These are phyloP conservation scores for Mercurialis annua DNA, from an alignment of 345 rosid species.

Conservation along the genomic window DNA sequence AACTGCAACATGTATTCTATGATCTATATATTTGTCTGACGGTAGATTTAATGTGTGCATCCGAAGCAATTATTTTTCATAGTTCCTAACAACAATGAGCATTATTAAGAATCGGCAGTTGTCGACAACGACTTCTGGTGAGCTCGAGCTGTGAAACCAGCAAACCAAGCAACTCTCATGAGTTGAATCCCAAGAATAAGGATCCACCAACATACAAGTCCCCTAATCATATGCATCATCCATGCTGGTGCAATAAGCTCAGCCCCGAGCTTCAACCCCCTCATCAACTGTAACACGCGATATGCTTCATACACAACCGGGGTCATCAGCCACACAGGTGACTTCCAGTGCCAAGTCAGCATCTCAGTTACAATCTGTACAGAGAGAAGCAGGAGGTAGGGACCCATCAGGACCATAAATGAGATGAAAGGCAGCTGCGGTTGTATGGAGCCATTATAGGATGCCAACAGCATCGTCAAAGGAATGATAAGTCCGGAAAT, in stretches of 20 bases:
- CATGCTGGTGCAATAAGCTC: constrained; percentile 75
- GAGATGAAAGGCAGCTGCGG: constrained; percentile 65
- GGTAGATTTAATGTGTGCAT: background rate
- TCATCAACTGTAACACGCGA: constrained; percentile 77
- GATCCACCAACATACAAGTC: constrained; percentile 92
- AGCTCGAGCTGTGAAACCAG: constrained; percentile 58
- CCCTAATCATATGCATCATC: constrained; percentile 73
- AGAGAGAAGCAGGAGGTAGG: constrained; percentile 72
- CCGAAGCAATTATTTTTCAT: constrained; percentile 8
- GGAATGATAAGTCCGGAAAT: constrained; percentile 63
- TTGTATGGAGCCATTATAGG: constrained; percentile 62
- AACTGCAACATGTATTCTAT: background rate
- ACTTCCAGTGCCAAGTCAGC: constrained; percentile 89
- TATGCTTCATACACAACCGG: constrained; percentile 86
- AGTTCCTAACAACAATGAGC: background rate
- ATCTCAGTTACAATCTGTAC: constrained; percentile 84
- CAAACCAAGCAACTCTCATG: constrained; percentile 97
- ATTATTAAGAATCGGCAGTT: constrained; percentile 30
- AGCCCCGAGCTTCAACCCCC: constrained; percentile 72
- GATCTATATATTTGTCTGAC: constrained; percentile 9
- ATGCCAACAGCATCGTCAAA: constrained; percentile 46
- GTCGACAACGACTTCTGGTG: constrained; percentile 24
- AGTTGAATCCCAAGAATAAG: constrained; percentile 83
- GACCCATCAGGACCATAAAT: constrained; percentile 63
- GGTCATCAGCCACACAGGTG: constrained; percentile 90